Base-by-base conservation (phyloP, 768 basidiomycete species). In the Xerocomellus amylosporus region DNA sequence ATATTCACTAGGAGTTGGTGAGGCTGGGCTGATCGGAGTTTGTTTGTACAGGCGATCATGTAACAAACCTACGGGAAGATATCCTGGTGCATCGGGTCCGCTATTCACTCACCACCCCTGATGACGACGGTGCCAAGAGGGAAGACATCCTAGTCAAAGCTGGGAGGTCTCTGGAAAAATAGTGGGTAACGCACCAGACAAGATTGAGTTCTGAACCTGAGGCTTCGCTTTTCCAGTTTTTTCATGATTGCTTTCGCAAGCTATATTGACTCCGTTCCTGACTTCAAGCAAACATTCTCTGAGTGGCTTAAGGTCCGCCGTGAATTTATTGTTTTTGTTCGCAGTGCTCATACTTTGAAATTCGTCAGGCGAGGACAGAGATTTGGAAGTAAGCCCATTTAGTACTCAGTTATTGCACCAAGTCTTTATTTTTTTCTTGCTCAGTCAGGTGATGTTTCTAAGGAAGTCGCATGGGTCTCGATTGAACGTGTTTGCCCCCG, bases 231-330 rank as follows among this genome's bases (percentile, higher is more conserved):
- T 40, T 10, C 19, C 53, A 93, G 90, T 70, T 97, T 96, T 75
- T 98, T 98, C 73, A 83, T 94, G 61, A 89, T 98, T 55, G 90
- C 88, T 0, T 99, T 98, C 64, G 89, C 94, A 3, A 90, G 86
- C 56, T 99, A 89, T 62, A 85, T 96, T 6, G 82, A 85, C 53
- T 82, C 87, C 49, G 77, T 79, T 26, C 79, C 85, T 13, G 75
- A 81, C 59, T 82, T 88, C 65, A 69, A 74, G 39, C 81, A 85
- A 58, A 84, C 79, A 12, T 98, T 98, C 69, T 86, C 87, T 1
- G 76, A 81, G n/a, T 98, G 94, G 94, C 72, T 97, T 33, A 86
- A 86, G 79, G 89, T 88, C 31, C 30, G 75, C 64, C 5, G 43
- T 42, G 10, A 14, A 48, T 34, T 9, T 19, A 33, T 26, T 41